Percentiles rank a stretch among this genome's conserved stretches.
These are phyloP conservation scores for Cardamine occulta DNA, from an alignment of 345 rosid species.

Conservation along the genomic window DNA sequence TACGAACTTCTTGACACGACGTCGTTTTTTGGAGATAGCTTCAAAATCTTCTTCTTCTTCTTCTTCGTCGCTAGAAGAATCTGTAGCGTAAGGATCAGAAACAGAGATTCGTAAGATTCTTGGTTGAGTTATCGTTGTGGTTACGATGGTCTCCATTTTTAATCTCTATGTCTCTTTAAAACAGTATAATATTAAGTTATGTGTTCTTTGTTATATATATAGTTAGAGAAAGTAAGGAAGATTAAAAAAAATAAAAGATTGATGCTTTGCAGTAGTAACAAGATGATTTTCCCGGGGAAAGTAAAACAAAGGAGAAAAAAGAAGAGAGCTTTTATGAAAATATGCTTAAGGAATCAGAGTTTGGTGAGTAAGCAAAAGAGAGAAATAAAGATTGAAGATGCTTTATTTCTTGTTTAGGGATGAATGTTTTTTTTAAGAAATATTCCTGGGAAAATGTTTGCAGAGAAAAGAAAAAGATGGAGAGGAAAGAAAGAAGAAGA, in stretches of 20 bases:
- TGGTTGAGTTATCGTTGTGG: constrained; percentile 7
- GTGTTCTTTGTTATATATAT: constrained; percentile 6
- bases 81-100: constrained; percentile 87
- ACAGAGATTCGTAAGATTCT: constrained; percentile 70
- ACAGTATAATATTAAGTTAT: constrained; percentile 43
- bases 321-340: constrained; percentile 32
- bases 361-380: constrained; percentile 32
- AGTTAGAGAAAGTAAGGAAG: constrained; percentile 11
- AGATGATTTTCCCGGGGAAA: constrained; percentile 35
- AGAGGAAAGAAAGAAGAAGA: not conserved
- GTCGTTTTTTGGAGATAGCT: constrained; percentile 27
- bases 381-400: not conserved
- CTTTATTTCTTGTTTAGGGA: constrained; percentile 36
- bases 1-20: constrained; percentile 62
- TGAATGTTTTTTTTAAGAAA: constrained; percentile 1
- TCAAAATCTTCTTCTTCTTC: constrained; percentile 61
- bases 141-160: constrained; percentile 27
- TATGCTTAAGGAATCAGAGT: constrained; percentile 44
- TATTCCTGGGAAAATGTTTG: constrained; percentile 29
- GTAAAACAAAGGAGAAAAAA: constrained; percentile 18
- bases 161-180: constrained; percentile 25
- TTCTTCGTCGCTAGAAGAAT: constrained; percentile 93
- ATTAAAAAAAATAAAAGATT: constrained; percentile 27
- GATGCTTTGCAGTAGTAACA: constrained; percentile 31
- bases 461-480: constrained; percentile 28